Evolutionary conservation across 371 early-diverging fungal species (phyloP), one percentile per base, ranked within the genome.

Genomic region (Capillidium rhysosporum): DNA sequence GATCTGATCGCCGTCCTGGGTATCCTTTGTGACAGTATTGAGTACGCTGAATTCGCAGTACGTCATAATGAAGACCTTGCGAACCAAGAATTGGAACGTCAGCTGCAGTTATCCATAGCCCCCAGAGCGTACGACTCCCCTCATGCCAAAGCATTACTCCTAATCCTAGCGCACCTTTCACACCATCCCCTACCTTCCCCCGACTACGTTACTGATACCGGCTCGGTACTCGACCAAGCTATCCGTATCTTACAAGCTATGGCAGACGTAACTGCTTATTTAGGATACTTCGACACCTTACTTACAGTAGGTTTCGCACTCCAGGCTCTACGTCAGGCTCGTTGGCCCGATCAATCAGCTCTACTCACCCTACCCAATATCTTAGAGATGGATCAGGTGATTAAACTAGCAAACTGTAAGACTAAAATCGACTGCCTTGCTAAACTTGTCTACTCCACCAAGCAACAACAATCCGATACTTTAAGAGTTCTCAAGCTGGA

Each of bases 151-250:
- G 80, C 90, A 0, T 84, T 80, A 62, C 65, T 95, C 52, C 65
- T 97, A n/a, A 64, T 92, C 8, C 89, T 91, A 56, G 82, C 84
- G 0, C 89, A 91, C 61, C 64, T 95, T 57, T 66, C 72, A 25
- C 69, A 90, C 8, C 61, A 74, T 8, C 66, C 64, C 28, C 54
- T 81, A 24, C 83, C 92, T 2, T 79, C 86, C 14, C 75, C 82
- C 48, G 97, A 97, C 65, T 95, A 88, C 59, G 71, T 75, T 31
- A 92, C 93, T 0, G 97, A 97, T 62, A 82, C 83, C 8, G 76
- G 82, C n/a, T 81, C 88, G 0, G 89, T 96, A 1, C 64, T 96
- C 29, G 95, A 94, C 61, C 89, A 86, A 54, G 71, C 86, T 10
- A 80, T 92, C 52, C 89, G 97, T 63, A 77, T 94, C 49, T 69